Base-by-base conservation (phyloP, 2,329 filamentous ascomycete species). In the Claviceps humidiphila region DNA sequence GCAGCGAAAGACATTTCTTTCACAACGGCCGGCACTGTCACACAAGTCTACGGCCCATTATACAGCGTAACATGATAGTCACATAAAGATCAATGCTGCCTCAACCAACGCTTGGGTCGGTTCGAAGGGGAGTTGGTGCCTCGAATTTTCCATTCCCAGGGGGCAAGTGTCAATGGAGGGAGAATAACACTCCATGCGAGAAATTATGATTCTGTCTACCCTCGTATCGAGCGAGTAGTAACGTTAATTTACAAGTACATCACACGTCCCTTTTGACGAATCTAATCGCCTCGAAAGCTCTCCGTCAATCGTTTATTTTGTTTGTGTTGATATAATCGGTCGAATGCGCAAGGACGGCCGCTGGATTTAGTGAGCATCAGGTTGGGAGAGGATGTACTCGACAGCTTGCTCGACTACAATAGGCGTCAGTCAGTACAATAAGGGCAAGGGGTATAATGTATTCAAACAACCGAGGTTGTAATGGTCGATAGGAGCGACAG, bases 331-430 rank as follows among this genome's bases (percentile, higher is more conserved):
- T 44, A 6, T 44, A 8, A 24, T 13, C 16, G 6, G 13, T 48
- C 34, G 16, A 16, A 20, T 9, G 17, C 20, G 24, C 8, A 41
- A 30, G 5, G 37, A 6, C 5, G n/a, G 20, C 9, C n/a, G 41
- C 9, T 41, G 14, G 2, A 16, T 61, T 68, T 74, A 80, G 83
- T 79, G 81, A 79, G 89, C 90, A 72, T 95, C 89, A 65, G 90
- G 90, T 77, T 95, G 89, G 72, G 81, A 82, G 66, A 89, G 71
- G 74, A 96, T 95, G 78, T 96, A 96, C 69, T 90, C 83, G 60
- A 95, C 88, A 61, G 90, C 90, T 78, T 95, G 87, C 72, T 93
- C 87, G 63, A 96, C 90, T 95, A 64, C 95, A 64, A 24, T 47
- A 13, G 51, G 20, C 3, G 50, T 54, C 14, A 60, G 56, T 47